Percentiles rank a stretch among this genome's conserved stretches.
These are phyloP conservation scores for Setomelanomma holmii DNA, from an alignment of 2,329 filamentous ascomycete genomes.

Conservation along the genomic window DNA sequence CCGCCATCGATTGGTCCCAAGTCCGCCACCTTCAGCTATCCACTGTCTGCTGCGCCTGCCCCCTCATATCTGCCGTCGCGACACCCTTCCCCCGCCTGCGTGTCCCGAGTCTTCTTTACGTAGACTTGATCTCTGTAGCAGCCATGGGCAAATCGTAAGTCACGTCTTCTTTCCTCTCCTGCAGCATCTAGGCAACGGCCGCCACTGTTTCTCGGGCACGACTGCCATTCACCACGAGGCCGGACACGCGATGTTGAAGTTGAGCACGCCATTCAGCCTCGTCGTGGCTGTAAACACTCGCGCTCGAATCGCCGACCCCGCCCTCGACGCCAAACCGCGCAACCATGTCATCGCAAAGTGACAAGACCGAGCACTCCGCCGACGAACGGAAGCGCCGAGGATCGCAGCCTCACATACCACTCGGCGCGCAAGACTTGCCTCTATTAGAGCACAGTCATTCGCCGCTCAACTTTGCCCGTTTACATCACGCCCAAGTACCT, in stretches of 20 bases:
- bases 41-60: constrained; percentile 19
- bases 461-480: constrained; percentile 43
- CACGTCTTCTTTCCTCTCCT: constrained; percentile 20
- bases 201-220: constrained; percentile 20
- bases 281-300: constrained; percentile 13
- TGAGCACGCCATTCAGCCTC: constrained; percentile 2
- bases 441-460: constrained; percentile 30
- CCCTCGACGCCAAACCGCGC: constrained; percentile 12
- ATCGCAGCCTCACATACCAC: constrained; percentile 18
- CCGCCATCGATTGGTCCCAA: neutral
- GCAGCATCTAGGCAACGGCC: constrained; percentile 15
- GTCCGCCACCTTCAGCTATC: neutral
- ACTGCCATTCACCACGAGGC: constrained; percentile 24
- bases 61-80: constrained; percentile 20
- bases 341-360: constrained; percentile 19
- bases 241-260: constrained; percentile 8
- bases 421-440: constrained; percentile 26
- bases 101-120: constrained; percentile 6
- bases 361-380: constrained; percentile 5
- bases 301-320: constrained; percentile 1
- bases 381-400: constrained; percentile 7
- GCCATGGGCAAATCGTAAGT: constrained; percentile 54
- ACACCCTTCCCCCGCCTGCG: constrained; percentile 5
- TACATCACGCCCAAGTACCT: constrained; percentile 29
- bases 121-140: neutral